phyloP scores from a whole-genome alignment of 164 flowering plant species.

The Vitis amurensis region DNA sequence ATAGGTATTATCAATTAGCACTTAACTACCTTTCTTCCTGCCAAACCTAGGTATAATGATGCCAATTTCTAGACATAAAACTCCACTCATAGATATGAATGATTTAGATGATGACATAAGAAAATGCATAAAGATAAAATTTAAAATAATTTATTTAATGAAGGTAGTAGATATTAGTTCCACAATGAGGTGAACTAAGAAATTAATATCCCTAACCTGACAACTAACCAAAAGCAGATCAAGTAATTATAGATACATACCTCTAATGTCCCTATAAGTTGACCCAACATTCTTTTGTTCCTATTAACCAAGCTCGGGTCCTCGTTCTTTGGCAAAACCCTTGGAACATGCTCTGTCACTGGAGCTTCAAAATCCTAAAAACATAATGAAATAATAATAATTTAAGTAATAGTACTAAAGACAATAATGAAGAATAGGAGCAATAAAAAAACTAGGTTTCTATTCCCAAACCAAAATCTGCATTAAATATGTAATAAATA shows the following conservation, averaged over 20 bases:
- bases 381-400: background rate
- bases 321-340: slow-evolving; percentile 82
- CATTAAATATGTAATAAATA: background rate
- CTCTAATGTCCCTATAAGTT: slow-evolving; percentile 93
- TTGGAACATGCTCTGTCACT: slow-evolving; percentile 58
- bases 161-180: too few relatives aligned
- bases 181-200: too few relatives aligned
- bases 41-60: too few relatives aligned
- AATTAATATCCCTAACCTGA: background rate
- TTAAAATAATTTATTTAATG: too few relatives aligned
- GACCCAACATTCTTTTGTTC: slow-evolving; percentile 92
- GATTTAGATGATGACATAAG: too few relatives aligned
- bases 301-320: slow-evolving; percentile 87
- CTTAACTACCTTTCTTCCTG: too few relatives aligned
- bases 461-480: background rate
- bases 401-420: too few relatives aligned
- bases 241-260: slow-evolving; percentile 30
- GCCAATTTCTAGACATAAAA: too few relatives aligned
- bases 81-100: too few relatives aligned
- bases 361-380: slow-evolving; percentile 59
- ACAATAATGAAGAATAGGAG: background rate
- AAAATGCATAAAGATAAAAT: too few relatives aligned
- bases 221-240: background rate
- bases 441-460: background rate
- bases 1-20: too few relatives aligned